Percentiles rank a stretch among this genome's conserved stretches.
phyloP scores from a whole-genome alignment of 164 flowering plant species.

The Vitis amurensis region DNA sequence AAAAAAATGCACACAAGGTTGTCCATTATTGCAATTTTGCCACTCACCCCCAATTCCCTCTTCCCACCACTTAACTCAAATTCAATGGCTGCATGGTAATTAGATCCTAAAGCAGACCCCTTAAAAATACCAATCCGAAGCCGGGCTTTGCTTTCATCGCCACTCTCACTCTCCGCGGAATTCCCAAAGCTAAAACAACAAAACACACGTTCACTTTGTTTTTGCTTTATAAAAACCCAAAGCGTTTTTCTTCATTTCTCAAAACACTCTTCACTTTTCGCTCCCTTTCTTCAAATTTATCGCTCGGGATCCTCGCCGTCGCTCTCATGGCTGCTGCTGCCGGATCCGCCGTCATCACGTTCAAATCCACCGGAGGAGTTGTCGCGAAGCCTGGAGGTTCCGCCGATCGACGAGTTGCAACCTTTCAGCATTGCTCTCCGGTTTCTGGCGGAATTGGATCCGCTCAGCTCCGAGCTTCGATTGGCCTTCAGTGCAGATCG shows the following conservation, averaged over 20 bases:
- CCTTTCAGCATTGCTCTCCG: constrained; percentile 15
- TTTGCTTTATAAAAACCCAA: not conserved
- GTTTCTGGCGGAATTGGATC: constrained; percentile 10
- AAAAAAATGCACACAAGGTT: not conserved
- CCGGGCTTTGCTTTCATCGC: constrained; percentile 19
- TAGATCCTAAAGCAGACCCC: not conserved
- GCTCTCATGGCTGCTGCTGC: constrained; percentile 27
- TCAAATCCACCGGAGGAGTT: constrained; percentile 19
- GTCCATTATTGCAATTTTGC: not conserved
- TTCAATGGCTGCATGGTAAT: constrained; percentile 1
- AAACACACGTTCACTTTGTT: not conserved
- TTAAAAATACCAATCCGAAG: not conserved
- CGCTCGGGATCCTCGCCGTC: constrained; percentile 6
- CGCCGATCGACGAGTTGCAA: not conserved
- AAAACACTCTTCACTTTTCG: constrained; percentile 8
- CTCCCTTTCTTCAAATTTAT: constrained; percentile 1
- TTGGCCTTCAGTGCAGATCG: constrained; percentile 18
- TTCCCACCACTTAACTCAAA: not conserved
- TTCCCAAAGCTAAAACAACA: constrained; percentile 17
- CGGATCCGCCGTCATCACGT: constrained; percentile 34
- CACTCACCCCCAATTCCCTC: no score
- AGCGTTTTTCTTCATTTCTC: constrained; percentile 10
- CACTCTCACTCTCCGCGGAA: constrained; percentile 18
- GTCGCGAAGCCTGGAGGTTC: constrained; percentile 4
- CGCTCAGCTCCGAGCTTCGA: constrained; percentile 8